These are phyloP conservation scores for Circinella umbellata DNA, from an alignment of 371 early-diverging fungal species.

Conservation along the genomic window DNA sequence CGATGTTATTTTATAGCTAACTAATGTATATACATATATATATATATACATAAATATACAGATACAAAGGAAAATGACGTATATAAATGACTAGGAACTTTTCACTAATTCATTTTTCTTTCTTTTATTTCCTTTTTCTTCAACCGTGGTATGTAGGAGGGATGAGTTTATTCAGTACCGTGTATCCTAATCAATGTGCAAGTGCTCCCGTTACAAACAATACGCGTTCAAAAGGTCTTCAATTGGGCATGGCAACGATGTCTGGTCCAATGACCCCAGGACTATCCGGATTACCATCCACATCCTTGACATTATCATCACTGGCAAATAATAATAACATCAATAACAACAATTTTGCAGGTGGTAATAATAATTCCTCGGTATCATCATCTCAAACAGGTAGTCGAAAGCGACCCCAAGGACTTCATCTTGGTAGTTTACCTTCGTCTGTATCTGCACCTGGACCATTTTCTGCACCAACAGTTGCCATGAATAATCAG, in stretches of 20 bases:
- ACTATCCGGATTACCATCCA: background rate
- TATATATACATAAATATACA: background rate
- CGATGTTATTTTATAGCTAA: background rate
- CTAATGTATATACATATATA: background rate
- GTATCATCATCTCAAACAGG: background rate
- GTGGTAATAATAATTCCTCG: too few species aligned
- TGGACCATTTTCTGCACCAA: slow-evolving; percentile 44
- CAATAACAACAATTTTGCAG: background rate
- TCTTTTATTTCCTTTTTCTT: background rate
- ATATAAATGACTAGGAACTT: background rate
- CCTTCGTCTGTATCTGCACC: slow-evolving; percentile 17
- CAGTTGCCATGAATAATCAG: slow-evolving; percentile 45
- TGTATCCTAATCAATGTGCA: slow-evolving; percentile 13
- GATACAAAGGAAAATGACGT: background rate
- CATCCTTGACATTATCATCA: background rate
- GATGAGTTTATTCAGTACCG: slow-evolving; percentile 8
- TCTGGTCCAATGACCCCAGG: background rate
- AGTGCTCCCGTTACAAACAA: slow-evolving; percentile 3
- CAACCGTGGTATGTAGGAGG: slow-evolving; percentile 11
- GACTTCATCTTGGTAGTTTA: slow-evolving; percentile 30
- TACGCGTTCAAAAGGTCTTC: background rate
- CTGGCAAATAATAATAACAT: background rate
- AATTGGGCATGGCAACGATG: background rate
- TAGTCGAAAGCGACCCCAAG: slow-evolving; percentile 31
- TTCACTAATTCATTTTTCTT: background rate